These are phyloP conservation scores for Paramarasmius palmivorus DNA, from an alignment of 1,284 basidiomycete species.

Conservation along the genomic window DNA sequence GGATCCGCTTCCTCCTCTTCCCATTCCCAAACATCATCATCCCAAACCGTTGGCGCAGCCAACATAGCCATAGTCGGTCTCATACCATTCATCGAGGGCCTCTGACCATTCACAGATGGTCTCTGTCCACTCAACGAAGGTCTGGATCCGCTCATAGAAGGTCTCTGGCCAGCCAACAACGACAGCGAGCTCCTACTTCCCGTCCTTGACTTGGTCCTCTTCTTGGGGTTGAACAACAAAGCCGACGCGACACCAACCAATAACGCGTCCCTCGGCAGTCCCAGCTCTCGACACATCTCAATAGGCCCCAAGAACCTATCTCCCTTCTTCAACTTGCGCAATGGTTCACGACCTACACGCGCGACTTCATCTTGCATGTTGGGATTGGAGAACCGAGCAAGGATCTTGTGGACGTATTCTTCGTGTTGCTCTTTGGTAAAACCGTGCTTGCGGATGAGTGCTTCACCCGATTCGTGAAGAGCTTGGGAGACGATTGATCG, in stretches of 20 bases:
- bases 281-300: slow-evolving; percentile 33
- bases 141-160: background rate
- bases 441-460: slow-evolving; percentile 20
- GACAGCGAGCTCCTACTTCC: slow-evolving; percentile 20
- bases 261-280: slow-evolving; percentile 30
- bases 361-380: slow-evolving; percentile 35
- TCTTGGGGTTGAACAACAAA: slow-evolving; percentile 30
- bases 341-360: slow-evolving; percentile 37
- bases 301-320: slow-evolving; percentile 38
- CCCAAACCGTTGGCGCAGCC: background rate
- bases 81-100: background rate
- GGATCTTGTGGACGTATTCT: slow-evolving; percentile 33
- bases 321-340: slow-evolving; percentile 34
- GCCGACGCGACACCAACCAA: slow-evolving; percentile 36
- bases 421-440: slow-evolving; percentile 27
- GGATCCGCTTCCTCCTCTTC: slow-evolving; percentile 8
- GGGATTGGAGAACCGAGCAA: slow-evolving; percentile 35
- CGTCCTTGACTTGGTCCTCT: slow-evolving; percentile 33
- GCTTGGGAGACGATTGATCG: slow-evolving; percentile 19
- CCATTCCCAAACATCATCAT: background rate
- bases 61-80: background rate
- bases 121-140: too few relatives aligned
- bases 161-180: background rate
- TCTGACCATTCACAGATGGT: too few relatives aligned
- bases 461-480: slow-evolving; percentile 24